These are phyloP conservation scores for Emergomyces orientalis DNA, from an alignment of 2,329 filamentous ascomycete genomes.

Conservation along the genomic window DNA sequence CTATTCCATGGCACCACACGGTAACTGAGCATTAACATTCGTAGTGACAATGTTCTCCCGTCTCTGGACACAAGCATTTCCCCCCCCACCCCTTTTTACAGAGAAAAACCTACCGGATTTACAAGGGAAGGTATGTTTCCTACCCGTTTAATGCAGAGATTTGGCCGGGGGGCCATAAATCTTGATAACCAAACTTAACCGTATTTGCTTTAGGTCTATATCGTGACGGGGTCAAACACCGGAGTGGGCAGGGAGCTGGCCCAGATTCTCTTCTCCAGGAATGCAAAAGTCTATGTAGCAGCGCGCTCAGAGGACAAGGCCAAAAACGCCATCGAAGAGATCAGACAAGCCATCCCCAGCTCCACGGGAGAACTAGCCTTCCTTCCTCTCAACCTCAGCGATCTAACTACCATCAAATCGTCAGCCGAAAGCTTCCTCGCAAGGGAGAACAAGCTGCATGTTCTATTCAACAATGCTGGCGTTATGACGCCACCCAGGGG, in stretches of 20 bases:
- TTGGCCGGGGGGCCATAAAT: background rate
- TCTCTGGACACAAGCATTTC: slow-evolving; percentile 12
- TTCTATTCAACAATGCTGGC: slow-evolving; percentile 31
- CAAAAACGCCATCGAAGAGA: slow-evolving; percentile 30
- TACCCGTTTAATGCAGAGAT: background rate
- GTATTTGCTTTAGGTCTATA: slow-evolving; percentile 24
- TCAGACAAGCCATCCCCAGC: slow-evolving; percentile 21
- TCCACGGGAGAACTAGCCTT: slow-evolving; percentile 30
- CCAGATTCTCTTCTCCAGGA: slow-evolving; percentile 33
- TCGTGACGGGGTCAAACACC: slow-evolving; percentile 31
- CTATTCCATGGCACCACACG: background rate
- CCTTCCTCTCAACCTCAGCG: slow-evolving; percentile 33
- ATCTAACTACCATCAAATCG: slow-evolving; percentile 32
- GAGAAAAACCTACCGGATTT: slow-evolving; percentile 16
- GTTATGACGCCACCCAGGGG: slow-evolving; percentile 29
- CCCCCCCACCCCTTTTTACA: slow-evolving; percentile 17
- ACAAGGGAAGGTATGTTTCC: slow-evolving; percentile 13
- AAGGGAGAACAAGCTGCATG: slow-evolving; percentile 30
- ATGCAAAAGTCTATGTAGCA: slow-evolving; percentile 39
- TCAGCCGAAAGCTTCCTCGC: slow-evolving; percentile 29
- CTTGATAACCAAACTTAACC: background rate
- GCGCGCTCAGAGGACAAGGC: slow-evolving; percentile 36
- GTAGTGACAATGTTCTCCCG: background rate
- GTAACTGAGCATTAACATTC: background rate
- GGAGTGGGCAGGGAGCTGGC: slow-evolving; percentile 35